These are phyloP conservation scores for Marasmius sp. DNA, from an alignment of 1,284 basidiomycete genomes.

Conservation along the genomic window DNA sequence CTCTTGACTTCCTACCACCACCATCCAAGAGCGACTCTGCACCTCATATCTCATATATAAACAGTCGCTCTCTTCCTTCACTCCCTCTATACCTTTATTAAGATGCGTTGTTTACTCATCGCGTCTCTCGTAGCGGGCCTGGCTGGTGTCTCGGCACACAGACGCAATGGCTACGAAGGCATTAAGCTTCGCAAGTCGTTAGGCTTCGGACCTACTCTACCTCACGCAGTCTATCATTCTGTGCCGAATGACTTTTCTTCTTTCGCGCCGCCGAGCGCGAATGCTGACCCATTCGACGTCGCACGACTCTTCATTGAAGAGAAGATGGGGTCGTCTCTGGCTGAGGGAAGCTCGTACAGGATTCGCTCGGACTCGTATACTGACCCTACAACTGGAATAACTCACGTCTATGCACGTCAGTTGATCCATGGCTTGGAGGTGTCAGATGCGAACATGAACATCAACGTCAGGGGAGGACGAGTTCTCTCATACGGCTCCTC, in stretches of 20 bases:
- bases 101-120: slow-evolving; percentile 18
- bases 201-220: slow-evolving; percentile 74
- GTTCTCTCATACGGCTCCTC: slow-evolving; percentile 83
- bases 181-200: slow-evolving; percentile 64
- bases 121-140: slow-evolving; percentile 14
- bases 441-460: slow-evolving; percentile 84
- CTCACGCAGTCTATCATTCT: slow-evolving; percentile 70
- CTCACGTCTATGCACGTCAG: slow-evolving; percentile 84
- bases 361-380: slow-evolving; percentile 85
- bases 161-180: slow-evolving; percentile 2
- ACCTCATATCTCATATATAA: background rate
- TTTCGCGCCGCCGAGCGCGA: slow-evolving; percentile 36
- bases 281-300: slow-evolving; percentile 54
- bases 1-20: background rate
- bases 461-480: slow-evolving; percentile 83
- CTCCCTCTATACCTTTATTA: background rate
- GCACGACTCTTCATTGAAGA: slow-evolving; percentile 61
- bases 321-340: slow-evolving; percentile 38
- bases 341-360: slow-evolving; percentile 45
- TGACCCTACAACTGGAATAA: slow-evolving; percentile 78
- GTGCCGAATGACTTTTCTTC: slow-evolving; percentile 42
- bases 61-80: background rate
- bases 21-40: background rate
- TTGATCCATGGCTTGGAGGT: slow-evolving; percentile 83
- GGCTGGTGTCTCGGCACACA: slow-evolving; percentile 8